A percentile compares a stretch with the other conserved stretches of the same genome.
phyloP scores from a whole-genome alignment of 2,329 filamentous ascomycete genomes.

The Dactylonectria estremocensis region DNA sequence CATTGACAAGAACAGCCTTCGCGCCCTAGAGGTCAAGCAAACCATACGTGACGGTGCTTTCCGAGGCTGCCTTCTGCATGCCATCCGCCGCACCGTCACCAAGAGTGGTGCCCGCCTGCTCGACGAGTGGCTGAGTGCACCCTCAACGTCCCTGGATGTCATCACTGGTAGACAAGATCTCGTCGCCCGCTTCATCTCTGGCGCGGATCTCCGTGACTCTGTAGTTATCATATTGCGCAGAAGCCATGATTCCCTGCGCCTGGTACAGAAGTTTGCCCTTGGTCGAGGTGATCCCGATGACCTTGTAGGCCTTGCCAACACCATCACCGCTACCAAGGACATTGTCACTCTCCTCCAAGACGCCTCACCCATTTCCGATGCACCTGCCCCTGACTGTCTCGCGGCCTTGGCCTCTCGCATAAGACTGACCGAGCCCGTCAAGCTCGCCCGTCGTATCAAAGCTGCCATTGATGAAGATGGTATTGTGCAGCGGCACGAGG shows the following conservation, averaged over 20 bases:
- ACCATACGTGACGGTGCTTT: conserved; percentile 86
- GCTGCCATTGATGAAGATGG: conserved; percentile 94
- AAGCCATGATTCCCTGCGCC: conserved; percentile 88
- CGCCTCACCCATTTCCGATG: conserved; percentile 31
- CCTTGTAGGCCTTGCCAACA: conserved; percentile 85
- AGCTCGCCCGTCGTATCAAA: conserved; percentile 80
- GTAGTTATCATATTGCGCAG: conserved; percentile 78
- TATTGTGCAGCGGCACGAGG: conserved; percentile 83
- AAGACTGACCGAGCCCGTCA: conserved; percentile 75
- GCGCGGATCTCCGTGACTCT: conserved; percentile 78
- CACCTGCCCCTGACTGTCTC: conserved; percentile 55
- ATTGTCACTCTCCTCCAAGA: conserved; percentile 68
- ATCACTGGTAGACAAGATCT: conserved; percentile 88
- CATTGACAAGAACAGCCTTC: conserved; percentile 93
- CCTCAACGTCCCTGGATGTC: conserved; percentile 86
- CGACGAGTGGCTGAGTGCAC: conserved; percentile 88
- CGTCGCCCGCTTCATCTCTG: conserved; percentile 80
- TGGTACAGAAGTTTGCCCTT: conserved; percentile 95
- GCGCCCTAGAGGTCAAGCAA: conserved; percentile 88
- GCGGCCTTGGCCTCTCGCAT: conserved; percentile 69
- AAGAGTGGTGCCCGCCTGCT: conserved; percentile 91
- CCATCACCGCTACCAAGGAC: conserved; percentile 81
- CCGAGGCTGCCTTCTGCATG: conserved; percentile 89
- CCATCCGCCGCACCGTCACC: conserved; percentile 90
- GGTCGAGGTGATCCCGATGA: conserved; percentile 95